Conservation (phyloP, 345 rosid genomes). For the Rhizophora mangle region DNA sequence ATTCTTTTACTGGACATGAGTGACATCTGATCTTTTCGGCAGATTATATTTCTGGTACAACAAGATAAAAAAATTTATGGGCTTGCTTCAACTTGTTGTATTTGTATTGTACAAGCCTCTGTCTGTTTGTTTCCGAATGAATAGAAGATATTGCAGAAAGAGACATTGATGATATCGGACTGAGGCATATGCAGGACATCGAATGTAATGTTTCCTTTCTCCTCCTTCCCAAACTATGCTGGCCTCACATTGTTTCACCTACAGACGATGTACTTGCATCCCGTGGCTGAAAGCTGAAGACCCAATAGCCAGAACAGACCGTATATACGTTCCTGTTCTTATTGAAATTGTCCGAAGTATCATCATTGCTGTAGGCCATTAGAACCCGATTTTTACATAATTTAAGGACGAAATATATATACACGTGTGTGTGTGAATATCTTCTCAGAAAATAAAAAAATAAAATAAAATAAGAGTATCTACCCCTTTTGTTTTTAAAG, state of each 20-base stretch:
- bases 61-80: neutral
- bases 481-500: neutral
- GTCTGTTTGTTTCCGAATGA: neutral
- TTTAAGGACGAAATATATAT: neutral
- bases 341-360: neutral
- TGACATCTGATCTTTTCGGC: constrained; percentile 12
- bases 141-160: neutral
- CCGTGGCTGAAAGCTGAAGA: neutral
- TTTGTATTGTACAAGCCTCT: neutral
- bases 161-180: constrained; percentile 4
- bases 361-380: constrained; percentile 4
- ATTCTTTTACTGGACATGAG: constrained; percentile 23
- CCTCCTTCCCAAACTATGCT: too few relatives aligned
- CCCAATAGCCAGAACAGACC: neutral
- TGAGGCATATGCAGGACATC: neutral
- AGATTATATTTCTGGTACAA: neutral
- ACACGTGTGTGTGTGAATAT: too few relatives aligned
- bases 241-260: too few relatives aligned
- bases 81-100: neutral
- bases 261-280: too few relatives aligned
- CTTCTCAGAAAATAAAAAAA: too few relatives aligned
- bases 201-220: neutral
- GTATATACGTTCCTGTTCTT: too few relatives aligned
- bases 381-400: neutral
- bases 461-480: neutral